Conservation (phyloP, 805 yeast species). For the Zygosaccharomyces rouxii region DNA sequence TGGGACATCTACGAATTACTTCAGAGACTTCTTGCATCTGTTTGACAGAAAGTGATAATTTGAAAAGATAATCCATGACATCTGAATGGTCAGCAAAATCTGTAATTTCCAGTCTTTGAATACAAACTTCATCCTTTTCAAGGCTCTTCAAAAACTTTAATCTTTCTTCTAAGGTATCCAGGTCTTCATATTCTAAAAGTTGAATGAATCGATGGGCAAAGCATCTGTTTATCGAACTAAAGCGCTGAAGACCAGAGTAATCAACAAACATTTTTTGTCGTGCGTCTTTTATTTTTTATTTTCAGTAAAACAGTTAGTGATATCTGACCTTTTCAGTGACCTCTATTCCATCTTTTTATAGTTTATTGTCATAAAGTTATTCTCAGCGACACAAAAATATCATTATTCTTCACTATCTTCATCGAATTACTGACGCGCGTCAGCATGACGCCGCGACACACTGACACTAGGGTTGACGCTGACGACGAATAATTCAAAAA, state of each 20-base stretch:
- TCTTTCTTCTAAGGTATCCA: conserved; percentile 10
- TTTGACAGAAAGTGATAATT: conserved; percentile 12
- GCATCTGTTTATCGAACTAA: conserved; percentile 15
- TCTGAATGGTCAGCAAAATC: conserved; percentile 13
- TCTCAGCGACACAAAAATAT: neutral
- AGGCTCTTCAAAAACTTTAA: conserved; percentile 12
- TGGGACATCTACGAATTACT: conserved; percentile 17
- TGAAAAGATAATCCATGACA: conserved; percentile 16
- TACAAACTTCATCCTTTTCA: conserved; percentile 1
- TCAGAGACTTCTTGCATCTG: conserved; percentile 15
- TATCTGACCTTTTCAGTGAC: neutral
- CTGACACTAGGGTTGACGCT: neutral
- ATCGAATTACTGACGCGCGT: neutral
- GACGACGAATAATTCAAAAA: neutral
- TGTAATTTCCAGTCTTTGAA: conserved; percentile 14
- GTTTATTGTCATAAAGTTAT: neutral
- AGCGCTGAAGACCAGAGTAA: conserved; percentile 23
- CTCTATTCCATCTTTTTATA: neutral
- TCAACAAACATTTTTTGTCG: conserved; percentile 20
- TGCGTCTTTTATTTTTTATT: neutral
- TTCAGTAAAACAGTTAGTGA: neutral
- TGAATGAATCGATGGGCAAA: conserved; percentile 21
- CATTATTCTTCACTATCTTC: neutral
- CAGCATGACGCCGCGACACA: neutral
- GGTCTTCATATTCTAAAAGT: conserved; percentile 14